Evolutionary conservation across 768 basidiomycete genomes (phyloP).

Genomic region (Heimioporus sp.): DNA sequence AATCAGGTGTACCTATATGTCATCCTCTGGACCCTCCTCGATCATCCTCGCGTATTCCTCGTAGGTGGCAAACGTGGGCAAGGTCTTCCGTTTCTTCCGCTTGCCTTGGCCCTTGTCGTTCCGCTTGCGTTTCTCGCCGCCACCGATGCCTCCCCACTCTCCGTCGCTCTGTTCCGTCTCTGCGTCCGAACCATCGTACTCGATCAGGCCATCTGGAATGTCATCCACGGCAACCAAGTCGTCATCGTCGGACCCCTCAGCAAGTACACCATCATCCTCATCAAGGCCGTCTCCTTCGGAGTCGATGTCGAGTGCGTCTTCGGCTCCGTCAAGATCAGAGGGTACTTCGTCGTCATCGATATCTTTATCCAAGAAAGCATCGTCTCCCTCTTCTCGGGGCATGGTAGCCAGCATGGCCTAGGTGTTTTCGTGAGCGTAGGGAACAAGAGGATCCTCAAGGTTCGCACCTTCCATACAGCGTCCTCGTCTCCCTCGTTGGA

Average conservation of each 20-base stretch:
- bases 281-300: conserved; percentile 36
- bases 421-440: neutral
- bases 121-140: conserved; percentile 55
- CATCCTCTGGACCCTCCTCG: conserved; percentile 49
- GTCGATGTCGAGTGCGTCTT: conserved; percentile 18
- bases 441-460: neutral
- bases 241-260: conserved; percentile 69
- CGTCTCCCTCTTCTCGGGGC: conserved; percentile 57
- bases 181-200: conserved; percentile 55
- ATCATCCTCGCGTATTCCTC: conserved; percentile 87
- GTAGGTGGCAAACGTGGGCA: conserved; percentile 85
- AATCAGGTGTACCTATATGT: conserved; percentile 12
- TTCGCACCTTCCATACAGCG: conserved; percentile 84
- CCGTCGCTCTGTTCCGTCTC: conserved; percentile 17
- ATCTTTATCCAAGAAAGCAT: conserved; percentile 39
- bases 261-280: conserved; percentile 52
- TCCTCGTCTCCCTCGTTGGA: conserved; percentile 56
- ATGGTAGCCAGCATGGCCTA: conserved; percentile 91
- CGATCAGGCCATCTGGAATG: conserved; percentile 54
- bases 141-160: conserved; percentile 38
- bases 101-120: conserved; percentile 42
- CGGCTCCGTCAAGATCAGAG: conserved; percentile 31
- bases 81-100: conserved; percentile 62
- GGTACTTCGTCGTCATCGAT: conserved; percentile 28
- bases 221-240: conserved; percentile 60